A percentile compares a stretch with the other conserved stretches of the same genome.
Evolutionary conservation across 768 basidiomycete genomes (phyloP).

Genomic region (Termitomyces sp.): DNA sequence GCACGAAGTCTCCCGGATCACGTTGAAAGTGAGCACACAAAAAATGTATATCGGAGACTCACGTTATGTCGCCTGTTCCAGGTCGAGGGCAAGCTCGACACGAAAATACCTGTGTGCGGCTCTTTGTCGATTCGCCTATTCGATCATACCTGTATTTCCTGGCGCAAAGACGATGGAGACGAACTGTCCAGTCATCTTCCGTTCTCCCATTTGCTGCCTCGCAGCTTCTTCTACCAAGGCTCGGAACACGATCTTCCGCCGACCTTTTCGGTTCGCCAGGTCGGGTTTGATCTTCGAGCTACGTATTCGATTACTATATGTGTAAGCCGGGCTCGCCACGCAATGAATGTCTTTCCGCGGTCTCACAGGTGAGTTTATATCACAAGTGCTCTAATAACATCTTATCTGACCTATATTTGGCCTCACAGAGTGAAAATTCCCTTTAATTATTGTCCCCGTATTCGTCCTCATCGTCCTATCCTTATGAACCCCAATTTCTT

Average conservation of each 20-base stretch:
- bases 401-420: not conserved
- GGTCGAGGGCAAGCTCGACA: slow-evolving; percentile 41
- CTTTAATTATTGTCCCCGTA: slow-evolving; percentile 51
- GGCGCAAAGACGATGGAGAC: slow-evolving; percentile 20
- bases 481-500: slow-evolving; percentile 46
- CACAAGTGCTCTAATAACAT: not conserved
- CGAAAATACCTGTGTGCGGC: slow-evolving; percentile 34
- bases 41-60: not conserved
- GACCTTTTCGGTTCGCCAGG: slow-evolving; percentile 32
- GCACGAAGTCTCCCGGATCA: slow-evolving; percentile 36
- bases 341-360: slow-evolving; percentile 41
- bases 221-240: slow-evolving; percentile 37
- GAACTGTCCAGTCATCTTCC: slow-evolving; percentile 31
- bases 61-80: slow-evolving; percentile 17
- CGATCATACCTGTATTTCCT: slow-evolving; percentile 30
- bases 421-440: slow-evolving; percentile 42
- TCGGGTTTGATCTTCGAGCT: slow-evolving; percentile 34
- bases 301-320: slow-evolving; percentile 45
- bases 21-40: slow-evolving; percentile 38
- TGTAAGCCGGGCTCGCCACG: slow-evolving; percentile 34
- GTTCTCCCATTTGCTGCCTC: slow-evolving; percentile 44
- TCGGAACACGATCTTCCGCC: slow-evolving; percentile 44
- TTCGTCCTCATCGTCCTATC: slow-evolving; percentile 52
- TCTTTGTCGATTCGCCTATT: slow-evolving; percentile 31
- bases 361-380: slow-evolving; percentile 38